Conservation (phyloP, 225 moss, liverwort and hornwort species). For the Physcomitrellopsis africana region DNA sequence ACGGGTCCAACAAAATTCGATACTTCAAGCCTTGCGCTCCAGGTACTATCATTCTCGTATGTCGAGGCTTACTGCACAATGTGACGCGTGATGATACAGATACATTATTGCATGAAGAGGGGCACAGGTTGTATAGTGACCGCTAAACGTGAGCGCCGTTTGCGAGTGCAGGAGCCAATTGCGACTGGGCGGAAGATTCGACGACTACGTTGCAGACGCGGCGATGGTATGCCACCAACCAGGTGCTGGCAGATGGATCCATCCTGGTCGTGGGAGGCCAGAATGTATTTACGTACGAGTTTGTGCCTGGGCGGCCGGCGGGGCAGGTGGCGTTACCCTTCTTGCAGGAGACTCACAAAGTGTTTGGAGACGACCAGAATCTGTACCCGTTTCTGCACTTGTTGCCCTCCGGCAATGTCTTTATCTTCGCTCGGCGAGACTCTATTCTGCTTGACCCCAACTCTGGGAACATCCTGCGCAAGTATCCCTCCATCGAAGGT, state of each 20-base stretch:
- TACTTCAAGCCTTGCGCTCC: conserved; percentile 50
- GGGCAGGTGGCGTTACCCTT: conserved; percentile 41
- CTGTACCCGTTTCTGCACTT: conserved; percentile 50
- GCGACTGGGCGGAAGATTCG: conserved; percentile 46
- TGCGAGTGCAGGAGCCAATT: conserved; percentile 2
- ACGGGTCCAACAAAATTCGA: conserved; percentile 45
- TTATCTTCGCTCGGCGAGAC: conserved; percentile 47
- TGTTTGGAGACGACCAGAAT: conserved; percentile 40
- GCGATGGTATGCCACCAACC: conserved; percentile 50
- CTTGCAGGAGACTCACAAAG: conserved; percentile 30
- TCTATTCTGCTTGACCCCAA: conserved; percentile 37
- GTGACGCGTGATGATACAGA: too few species aligned
- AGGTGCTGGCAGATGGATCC: conserved; percentile 38
- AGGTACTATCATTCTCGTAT: conserved; percentile 14
- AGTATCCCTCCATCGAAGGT: conserved; percentile 34
- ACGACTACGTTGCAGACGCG: conserved; percentile 26
- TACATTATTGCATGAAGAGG: background rate
- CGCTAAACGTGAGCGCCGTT: background rate
- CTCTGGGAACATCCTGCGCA: conserved; percentile 18
- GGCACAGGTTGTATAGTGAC: background rate
- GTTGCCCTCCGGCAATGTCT: conserved; percentile 38
- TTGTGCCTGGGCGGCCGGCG: conserved; percentile 31
- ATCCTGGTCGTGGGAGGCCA: conserved; percentile 52
- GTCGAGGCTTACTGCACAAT: too few species aligned
- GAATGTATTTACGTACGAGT: conserved; percentile 39